Base-by-base conservation (phyloP, 768 basidiomycete species). In the Pulveroboletus frians region DNA sequence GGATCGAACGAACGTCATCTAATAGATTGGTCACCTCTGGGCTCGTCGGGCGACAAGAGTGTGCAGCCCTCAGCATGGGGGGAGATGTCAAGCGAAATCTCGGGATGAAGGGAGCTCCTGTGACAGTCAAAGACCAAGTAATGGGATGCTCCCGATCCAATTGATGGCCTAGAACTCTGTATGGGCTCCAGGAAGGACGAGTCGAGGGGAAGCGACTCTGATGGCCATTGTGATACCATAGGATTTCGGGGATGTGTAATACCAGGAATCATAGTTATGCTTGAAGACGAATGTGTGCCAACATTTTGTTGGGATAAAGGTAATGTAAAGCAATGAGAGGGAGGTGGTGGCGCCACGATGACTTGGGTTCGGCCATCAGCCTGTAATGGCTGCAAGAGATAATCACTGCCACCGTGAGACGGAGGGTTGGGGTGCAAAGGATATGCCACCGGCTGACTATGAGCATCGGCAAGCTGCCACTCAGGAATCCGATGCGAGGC, bases 391-490 rank as follows among this genome's bases (percentile, higher is more conserved):
- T 42, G 43, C n/a, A 15, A 30, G 32, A 32, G 27, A 40, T 49
- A 27, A 31, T 14, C 26, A 8, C 13, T 38, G 23, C 17, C 38
- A 32, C 40, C 26, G 15, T 45, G 40, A 5, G 47, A 41, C n/a
- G 21, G 42, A 2, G 35, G 17, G 14, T 34, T 27, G 15, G 35
- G 23, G 9, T 55, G 49, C 29, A 38, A 32, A 6, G 42, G 30
- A 17, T 50, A 37, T 13, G 38, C 30, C 11, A 36, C 23, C 5
- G 43, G 45, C 4, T 52, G 60, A 15, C 18, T 11, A 15, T 40
- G 20, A 35, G 43, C 17, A 9, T 18, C n/a, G 46, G 46, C 2
- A 36, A 47, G 45, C 15, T 55, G 53, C 53, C 48, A 46, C n/a
- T 50, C 47, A 18, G 45, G 41, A 26, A 40, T 43, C 6, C 38